Evolutionary conservation across 176 grass and related monocot genomes (phyloP).

Genomic region (Thinopyrum elongatum): DNA sequence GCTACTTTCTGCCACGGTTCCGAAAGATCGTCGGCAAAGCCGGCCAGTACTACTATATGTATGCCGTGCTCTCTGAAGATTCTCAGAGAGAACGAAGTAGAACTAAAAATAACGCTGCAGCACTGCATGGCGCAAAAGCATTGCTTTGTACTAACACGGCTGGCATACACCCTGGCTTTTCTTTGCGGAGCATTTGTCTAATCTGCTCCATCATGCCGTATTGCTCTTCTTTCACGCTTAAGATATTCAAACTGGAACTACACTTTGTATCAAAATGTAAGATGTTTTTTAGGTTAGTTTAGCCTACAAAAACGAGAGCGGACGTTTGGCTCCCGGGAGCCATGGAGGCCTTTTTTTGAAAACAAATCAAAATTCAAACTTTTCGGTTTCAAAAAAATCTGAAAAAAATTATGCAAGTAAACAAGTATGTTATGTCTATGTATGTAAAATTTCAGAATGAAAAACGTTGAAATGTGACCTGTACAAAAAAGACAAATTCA

Average conservation of each 20-base stretch:
- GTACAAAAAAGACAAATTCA: no score
- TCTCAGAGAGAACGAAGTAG: conserved; percentile 5
- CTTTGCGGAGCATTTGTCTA: neutral
- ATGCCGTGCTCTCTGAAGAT: conserved; percentile 25
- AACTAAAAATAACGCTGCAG: neutral
- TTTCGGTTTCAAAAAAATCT: no score
- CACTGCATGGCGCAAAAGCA: conserved; percentile 15
- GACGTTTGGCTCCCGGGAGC: no score
- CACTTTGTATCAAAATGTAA: neutral
- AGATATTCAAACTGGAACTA: neutral
- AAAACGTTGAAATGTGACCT: no score
- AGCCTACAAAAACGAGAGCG: no score
- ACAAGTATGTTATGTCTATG: no score
- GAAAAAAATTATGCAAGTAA: no score
- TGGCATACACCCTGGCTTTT: conserved; percentile 28
- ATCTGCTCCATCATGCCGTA: neutral
- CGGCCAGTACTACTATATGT: neutral
- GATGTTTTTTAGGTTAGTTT: no score
- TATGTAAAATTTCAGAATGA: no score
- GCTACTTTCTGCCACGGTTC: neutral
- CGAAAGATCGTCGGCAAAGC: conserved; percentile 16
- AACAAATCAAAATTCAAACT: no score
- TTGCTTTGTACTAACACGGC: conserved; percentile 28
- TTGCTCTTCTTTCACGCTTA: conserved; percentile 28
- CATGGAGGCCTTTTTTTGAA: no score